Conservation (phyloP, 306 rosid genomes). For the Geum urbanum region DNA sequence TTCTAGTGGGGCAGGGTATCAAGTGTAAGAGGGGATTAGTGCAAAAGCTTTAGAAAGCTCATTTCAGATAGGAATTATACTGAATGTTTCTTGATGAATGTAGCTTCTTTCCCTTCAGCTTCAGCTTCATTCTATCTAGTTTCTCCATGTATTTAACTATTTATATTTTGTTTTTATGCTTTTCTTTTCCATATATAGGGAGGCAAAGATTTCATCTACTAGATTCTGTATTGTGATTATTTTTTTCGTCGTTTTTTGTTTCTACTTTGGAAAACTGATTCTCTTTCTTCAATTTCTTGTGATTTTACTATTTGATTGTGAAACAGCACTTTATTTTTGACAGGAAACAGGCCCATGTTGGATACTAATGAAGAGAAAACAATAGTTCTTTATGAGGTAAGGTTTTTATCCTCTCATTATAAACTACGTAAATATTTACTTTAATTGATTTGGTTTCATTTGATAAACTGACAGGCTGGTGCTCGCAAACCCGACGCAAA, state of each 20-base stretch:
- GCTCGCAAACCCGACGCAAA: constrained; percentile 57
- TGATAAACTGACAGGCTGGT: constrained; percentile 58
- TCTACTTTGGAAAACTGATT: neutral
- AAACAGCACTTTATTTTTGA: constrained; percentile 24
- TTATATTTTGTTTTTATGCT: too few species aligned
- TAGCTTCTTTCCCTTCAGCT: neutral
- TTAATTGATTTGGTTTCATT: constrained; percentile 14
- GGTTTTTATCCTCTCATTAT: constrained; percentile 19
- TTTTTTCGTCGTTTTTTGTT: neutral
- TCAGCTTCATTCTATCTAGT: too few species aligned
- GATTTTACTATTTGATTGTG: constrained; percentile 22
- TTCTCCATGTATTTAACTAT: too few species aligned
- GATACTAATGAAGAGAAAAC: constrained; percentile 84
- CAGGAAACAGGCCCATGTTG: constrained; percentile 53
- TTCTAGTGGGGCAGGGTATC: neutral
- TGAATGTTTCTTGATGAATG: neutral
- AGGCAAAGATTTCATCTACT: neutral
- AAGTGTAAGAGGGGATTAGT: neutral
- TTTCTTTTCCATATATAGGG: neutral
- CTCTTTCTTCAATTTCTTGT: neutral
- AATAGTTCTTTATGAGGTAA: constrained; percentile 82
- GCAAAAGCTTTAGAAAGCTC: neutral
- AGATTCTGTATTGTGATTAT: neutral
- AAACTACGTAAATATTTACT: neutral
- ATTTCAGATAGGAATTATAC: neutral